Evolutionary conservation across 2,329 filamentous ascomycete species (phyloP), one percentile per base, ranked within the genome.

Genomic region (Aspergillus fijiensis): DNA sequence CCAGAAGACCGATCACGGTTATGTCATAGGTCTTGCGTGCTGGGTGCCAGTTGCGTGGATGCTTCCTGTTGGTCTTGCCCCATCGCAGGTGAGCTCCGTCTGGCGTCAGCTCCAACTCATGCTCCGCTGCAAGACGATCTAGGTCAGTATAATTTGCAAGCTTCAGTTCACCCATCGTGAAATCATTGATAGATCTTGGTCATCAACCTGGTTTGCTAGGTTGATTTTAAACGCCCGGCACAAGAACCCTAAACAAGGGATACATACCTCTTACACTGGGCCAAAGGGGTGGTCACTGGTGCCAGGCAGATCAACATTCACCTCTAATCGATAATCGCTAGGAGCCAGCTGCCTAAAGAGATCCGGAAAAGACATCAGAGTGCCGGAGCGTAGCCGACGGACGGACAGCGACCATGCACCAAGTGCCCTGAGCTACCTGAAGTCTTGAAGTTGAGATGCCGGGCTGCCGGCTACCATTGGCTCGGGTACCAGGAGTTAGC

Each of bases 21-120:
- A 63, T 68, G 55, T 71, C 67, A 27, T 67, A 69, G n/a, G 59
- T 48, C 58, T 69, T 69, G 11, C 66, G 63, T 2, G 59, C 19
- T 4, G 49, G 45, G 11, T 53, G 39, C 69, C 69, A 70, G 51
- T 69, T 69, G 25, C 68, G 58, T 3, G 68, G 68, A 49, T 70
- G 68, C 2, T 61, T 63, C 29, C 50, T 58, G 52, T 66, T 67
- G n/a, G 48, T 50, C 19, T 35, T 49, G 14, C 45, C 58, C 65
- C 64, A 67, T 51, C 60, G 60, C 23, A 67, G 55, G 31, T 58
- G 60, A 5, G 48, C 49, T 39, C 63, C 60, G 45, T 67, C 63
- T 6, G 56, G 49, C 2, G 63, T 64, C 19, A 65, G 55, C 52
- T 65, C 63, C 29, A 67, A 58, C 4, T 55, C 60, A 49, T 63